Evolutionary conservation across 345 rosid species (phyloP).

Genomic region (Heritiera fomes): DNA sequence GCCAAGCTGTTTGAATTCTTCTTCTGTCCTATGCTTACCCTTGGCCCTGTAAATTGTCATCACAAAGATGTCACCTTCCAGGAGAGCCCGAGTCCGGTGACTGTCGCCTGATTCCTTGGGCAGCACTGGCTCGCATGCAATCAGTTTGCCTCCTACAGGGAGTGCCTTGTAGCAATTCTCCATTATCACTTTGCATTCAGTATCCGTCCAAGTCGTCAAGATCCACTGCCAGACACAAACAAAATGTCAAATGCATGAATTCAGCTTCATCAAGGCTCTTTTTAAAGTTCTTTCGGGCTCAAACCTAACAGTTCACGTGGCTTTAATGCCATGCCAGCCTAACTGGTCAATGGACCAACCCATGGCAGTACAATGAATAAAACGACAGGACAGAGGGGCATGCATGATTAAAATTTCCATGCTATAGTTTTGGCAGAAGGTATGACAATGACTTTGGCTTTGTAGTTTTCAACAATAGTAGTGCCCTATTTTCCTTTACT

Average conservation of each 20-base stretch:
- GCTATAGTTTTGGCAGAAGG: background rate
- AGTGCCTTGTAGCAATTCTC: slow-evolving; percentile 80
- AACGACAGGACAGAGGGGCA: background rate
- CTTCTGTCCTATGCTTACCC: slow-evolving; percentile 78
- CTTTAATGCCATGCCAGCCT: background rate
- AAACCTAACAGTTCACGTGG: background rate
- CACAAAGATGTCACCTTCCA: slow-evolving; percentile 76
- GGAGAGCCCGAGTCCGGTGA: slow-evolving; percentile 72
- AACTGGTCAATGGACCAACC: background rate
- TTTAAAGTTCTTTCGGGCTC: background rate
- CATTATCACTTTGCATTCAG: slow-evolving; percentile 78
- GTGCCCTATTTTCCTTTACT: no score
- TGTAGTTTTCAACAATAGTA: no score
- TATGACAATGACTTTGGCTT: no score
- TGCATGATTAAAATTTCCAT: background rate
- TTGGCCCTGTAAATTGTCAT: slow-evolving; percentile 81
- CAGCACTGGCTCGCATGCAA: slow-evolving; percentile 79
- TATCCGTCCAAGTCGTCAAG: slow-evolving; percentile 74
- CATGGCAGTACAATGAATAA: background rate
- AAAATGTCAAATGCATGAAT: background rate
- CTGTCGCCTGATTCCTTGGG: slow-evolving; percentile 70
- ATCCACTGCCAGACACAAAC: slow-evolving; percentile 59
- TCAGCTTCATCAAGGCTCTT: background rate
- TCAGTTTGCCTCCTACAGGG: slow-evolving; percentile 72
- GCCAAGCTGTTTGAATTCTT: slow-evolving; percentile 68